phyloP scores from a whole-genome alignment of 495 filamentous ascomycete species.

The Hypoxylon perforatum region DNA sequence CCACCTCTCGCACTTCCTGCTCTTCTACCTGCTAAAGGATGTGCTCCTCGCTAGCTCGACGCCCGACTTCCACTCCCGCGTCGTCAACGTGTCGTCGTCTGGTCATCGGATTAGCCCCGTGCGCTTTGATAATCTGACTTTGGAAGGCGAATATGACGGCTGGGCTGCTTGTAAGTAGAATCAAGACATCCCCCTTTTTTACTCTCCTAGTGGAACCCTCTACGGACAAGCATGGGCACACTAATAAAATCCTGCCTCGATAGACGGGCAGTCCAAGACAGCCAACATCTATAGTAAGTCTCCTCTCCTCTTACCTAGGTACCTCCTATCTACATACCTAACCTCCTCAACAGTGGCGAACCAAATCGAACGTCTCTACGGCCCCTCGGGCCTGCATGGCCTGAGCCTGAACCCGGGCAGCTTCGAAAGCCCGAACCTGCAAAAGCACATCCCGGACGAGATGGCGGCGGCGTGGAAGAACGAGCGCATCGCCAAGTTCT shows the following conservation, averaged over 20 bases:
- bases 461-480: conserved; percentile 39
- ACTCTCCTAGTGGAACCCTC: too few relatives aligned
- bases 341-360: conserved; percentile 35
- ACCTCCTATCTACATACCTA: neutral
- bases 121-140: conserved; percentile 57
- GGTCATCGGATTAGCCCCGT: conserved; percentile 54
- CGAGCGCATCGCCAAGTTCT: conserved; percentile 35
- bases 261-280: conserved; percentile 64
- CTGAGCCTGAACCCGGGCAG: conserved; percentile 36
- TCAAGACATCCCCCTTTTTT: conserved; percentile 26
- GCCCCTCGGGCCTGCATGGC: conserved; percentile 38
- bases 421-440: conserved; percentile 31
- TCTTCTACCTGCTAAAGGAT: conserved; percentile 62
- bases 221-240: neutral
- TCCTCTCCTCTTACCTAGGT: neutral
- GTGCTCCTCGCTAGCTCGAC: conserved; percentile 52
- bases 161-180: conserved; percentile 37
- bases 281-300: conserved; percentile 56
- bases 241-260: neutral
- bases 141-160: conserved; percentile 46
- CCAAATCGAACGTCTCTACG: conserved; percentile 41
- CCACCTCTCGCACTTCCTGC: conserved; percentile 63
- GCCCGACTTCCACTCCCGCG: conserved; percentile 42
- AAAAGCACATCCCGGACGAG: conserved; percentile 42
- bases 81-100: conserved; percentile 49